Base-by-base conservation (phyloP, 2,329 filamentous ascomycete genomes). In the Monilinia fructicola region DNA sequence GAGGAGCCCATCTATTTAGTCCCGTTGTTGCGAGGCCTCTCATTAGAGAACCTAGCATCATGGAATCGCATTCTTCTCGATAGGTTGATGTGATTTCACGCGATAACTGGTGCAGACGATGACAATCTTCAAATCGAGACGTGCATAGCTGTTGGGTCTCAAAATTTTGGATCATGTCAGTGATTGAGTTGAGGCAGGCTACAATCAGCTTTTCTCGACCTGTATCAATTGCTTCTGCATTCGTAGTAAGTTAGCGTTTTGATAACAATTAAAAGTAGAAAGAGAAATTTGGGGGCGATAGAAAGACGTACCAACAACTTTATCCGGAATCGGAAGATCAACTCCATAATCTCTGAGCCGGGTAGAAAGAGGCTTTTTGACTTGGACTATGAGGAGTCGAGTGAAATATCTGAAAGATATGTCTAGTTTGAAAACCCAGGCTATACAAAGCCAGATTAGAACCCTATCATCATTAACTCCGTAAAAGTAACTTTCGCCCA, bases 91-190 rank as follows among this genome's bases (percentile, higher is more conserved):
- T 31, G 16, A 52, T 6, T 28, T 28, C 6, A 11, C 2, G 12
- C 1, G 11, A 11, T 4, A 16, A 2, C 6, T 16, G 1, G 23
- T 52, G 2, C 4, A 2, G 14, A 1, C 1, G 1, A 28, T 3
- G 2, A 52, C 4, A 5, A 16, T 2, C 6, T 28, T 26, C 23
- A 12, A 28, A 52, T 4, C 11, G 11, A 28, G 48, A 12, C 1
- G 11, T 26, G 48, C 48, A 28, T 14, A 28, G 12, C 48, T 16
- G 23, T 28, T 7, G 11, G 12, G 48, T 7, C 14, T 52, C 12
- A 4, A 28, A 10, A 16, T 28, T 12, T 6, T 6, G 4, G 4
- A 52, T 28, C 23, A 52, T 2, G 23, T 28, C 4, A 23, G 23
- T 28, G 23, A 52, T 26, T 4, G 1, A 10, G 26, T 28, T 1